Evolutionary conservation across 2,329 filamentous ascomycete species (phyloP), one percentile per base, ranked within the genome.

Genomic region (Sclerotinia minor): DNA sequence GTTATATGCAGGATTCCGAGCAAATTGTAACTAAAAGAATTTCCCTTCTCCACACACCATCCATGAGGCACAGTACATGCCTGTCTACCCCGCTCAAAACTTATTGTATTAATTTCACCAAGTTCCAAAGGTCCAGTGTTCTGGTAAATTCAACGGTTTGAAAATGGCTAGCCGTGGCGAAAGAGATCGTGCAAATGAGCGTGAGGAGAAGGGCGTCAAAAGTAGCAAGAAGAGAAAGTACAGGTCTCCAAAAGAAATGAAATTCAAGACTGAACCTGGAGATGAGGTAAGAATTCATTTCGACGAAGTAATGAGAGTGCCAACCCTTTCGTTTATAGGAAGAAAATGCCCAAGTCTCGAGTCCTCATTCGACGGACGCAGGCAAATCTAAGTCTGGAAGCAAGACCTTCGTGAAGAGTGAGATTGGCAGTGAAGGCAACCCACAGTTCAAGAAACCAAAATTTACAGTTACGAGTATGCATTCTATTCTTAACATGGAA

Each of bases 371-470:
- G 41, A 60, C 11, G 15, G 5, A 9, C 4, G 3, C 11, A 9
- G 26, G 0, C 2, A 3, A 19, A 47, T 17, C 11, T 15, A 17
- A 15, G 0, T 1, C 17, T 2, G 13, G 13, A 47, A 2, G 6
- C 11, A 35, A 5, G 3, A 9, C 19, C 26, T n/a, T n/a, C 8
- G 2, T 13, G 1, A 17, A 35, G 8, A 24, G 32, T 1, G 45
- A 19, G 8, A 24, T n/a, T 1, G 45, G 13, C 2, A 24, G n/a
- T 24, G 24, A 29, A 38, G 29, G 38, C n/a, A 0, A 35, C 0
- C 5, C 3, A 2, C 2, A 7, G 5, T 3, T 3, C 58, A 49
- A 49, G 58, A 35, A 24, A 9, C 7, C 6, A 11, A 38, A 13
- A 32, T 13, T 49, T 13, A 19, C 44, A 11, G 1, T 5, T 4